These are phyloP conservation scores for Saccharomyces kudriavzevii DNA, from an alignment of 805 yeast genomes.

Conservation along the genomic window DNA sequence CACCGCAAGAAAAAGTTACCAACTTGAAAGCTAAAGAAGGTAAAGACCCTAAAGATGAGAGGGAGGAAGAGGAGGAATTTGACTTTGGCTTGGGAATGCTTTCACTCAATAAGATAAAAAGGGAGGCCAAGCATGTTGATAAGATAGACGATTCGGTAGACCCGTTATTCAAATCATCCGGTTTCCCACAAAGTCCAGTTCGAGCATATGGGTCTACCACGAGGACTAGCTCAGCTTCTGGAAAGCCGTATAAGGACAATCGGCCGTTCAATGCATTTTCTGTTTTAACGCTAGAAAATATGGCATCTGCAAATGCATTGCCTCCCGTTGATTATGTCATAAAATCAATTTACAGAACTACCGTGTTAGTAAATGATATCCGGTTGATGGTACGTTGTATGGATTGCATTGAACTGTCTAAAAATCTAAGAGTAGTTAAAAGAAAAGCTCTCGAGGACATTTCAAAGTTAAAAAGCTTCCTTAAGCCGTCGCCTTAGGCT, in stretches of 20 bases:
- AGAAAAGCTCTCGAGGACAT: constrained; percentile 4
- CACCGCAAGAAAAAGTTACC: neutral
- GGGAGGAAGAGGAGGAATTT: constrained; percentile 9
- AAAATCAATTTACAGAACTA: constrained; percentile 53
- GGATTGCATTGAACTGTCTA: constrained; percentile 28
- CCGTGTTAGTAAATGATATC: constrained; percentile 54
- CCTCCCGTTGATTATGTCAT: constrained; percentile 49
- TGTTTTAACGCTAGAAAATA: constrained; percentile 41
- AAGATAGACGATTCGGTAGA: constrained; percentile 26
- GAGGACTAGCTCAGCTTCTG: neutral
- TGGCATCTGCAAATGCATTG: constrained; percentile 48
- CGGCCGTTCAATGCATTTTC: neutral
- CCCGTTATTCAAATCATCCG: constrained; percentile 17
- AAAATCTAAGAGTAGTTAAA: constrained; percentile 15
- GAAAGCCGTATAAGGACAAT: constrained; percentile 6
- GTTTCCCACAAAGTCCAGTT: constrained; percentile 1
- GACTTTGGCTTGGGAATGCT: constrained; percentile 18
- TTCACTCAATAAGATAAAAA: constrained; percentile 16
- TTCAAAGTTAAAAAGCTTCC: neutral
- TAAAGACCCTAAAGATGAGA: constrained; percentile 8
- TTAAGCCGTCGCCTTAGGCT: neutral
- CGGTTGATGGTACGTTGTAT: constrained; percentile 41
- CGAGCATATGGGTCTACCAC: neutral
- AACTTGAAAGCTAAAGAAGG: neutral
- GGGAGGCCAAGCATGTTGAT: constrained; percentile 17